phyloP scores from a whole-genome alignment of 1,284 basidiomycete species.

The Leccinum subrobustum region DNA sequence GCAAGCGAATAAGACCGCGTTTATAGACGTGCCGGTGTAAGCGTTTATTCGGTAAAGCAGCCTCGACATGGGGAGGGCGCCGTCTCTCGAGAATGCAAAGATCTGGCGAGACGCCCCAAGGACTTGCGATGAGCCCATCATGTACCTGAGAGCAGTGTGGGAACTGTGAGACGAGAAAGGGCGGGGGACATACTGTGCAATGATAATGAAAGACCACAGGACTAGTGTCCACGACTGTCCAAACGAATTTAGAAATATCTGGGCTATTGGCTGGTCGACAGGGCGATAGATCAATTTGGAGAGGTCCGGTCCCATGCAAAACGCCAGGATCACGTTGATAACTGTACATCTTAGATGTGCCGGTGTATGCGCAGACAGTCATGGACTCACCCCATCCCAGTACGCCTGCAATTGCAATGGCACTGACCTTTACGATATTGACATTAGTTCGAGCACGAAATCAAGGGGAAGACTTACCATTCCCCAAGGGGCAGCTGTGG shows the following conservation, averaged over 20 bases:
- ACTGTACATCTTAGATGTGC: not conserved
- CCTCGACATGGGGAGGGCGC: not conserved
- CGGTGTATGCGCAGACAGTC: not conserved
- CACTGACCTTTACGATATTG: not conserved
- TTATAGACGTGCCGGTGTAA: not conserved
- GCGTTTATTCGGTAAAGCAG: not conserved
- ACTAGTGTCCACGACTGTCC: not conserved
- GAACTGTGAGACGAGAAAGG: not conserved
- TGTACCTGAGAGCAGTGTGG: not conserved
- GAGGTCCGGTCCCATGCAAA: not conserved
- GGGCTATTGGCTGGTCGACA: not conserved
- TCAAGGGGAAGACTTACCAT: not conserved
- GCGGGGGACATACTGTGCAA: constrained; percentile 20
- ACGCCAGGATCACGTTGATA: not conserved
- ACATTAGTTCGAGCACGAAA: not conserved
- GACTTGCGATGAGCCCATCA: not conserved
- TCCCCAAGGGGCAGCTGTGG: not conserved
- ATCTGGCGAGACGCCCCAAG: not conserved
- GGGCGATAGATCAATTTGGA: not conserved
- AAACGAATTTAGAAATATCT: not conserved
- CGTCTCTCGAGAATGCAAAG: not conserved
- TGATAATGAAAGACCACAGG: constrained; percentile 24
- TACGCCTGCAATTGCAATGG: not conserved
- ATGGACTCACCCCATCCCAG: not conserved
- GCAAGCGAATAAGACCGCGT: not conserved